Evolutionary conservation across 2,329 filamentous ascomycete species (phyloP).

Genomic region (Furcasterigmium sp.): DNA sequence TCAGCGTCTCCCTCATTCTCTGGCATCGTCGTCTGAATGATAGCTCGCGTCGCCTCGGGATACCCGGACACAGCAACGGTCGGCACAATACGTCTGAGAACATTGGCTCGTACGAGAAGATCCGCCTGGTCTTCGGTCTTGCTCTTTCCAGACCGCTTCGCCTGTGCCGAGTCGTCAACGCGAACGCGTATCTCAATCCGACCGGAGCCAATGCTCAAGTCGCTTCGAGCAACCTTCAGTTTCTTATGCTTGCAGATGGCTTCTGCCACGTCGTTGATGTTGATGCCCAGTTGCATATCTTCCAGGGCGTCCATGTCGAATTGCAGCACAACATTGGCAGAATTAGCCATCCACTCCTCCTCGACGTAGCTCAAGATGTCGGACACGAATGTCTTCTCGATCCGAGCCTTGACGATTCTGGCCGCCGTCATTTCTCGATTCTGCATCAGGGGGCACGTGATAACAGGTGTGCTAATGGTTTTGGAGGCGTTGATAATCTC

Average conservation of each 20-base stretch:
- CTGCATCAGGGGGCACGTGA: slow-evolving; percentile 79
- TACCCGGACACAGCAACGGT: slow-evolving; percentile 86
- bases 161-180: slow-evolving; percentile 44
- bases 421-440: slow-evolving; percentile 71
- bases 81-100: slow-evolving; percentile 77
- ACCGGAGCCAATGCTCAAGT: slow-evolving; percentile 57
- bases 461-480: slow-evolving; percentile 88
- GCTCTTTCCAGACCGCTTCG: slow-evolving; percentile 40
- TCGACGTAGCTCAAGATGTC: slow-evolving; percentile 79
- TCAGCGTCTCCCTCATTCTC: slow-evolving; percentile 40
- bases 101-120: slow-evolving; percentile 73
- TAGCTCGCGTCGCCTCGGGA: slow-evolving; percentile 75
- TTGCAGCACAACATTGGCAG: slow-evolving; percentile 72
- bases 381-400: slow-evolving; percentile 88
- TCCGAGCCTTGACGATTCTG: slow-evolving; percentile 85
- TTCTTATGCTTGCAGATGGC: slow-evolving; percentile 80
- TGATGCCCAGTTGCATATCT: slow-evolving; percentile 77
- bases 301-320: slow-evolving; percentile 76
- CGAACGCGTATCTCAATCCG: slow-evolving; percentile 70
- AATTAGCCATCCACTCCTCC: slow-evolving; percentile 77
- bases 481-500: slow-evolving; percentile 99
- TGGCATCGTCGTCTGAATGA: slow-evolving; percentile 68
- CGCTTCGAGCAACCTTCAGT: slow-evolving; percentile 65
- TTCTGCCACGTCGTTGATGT: slow-evolving; percentile 63
- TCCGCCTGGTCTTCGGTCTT: slow-evolving; percentile 39